Base-by-base conservation (phyloP, 2,329 filamentous ascomycete genomes). In the Blastomyces silverae region DNA sequence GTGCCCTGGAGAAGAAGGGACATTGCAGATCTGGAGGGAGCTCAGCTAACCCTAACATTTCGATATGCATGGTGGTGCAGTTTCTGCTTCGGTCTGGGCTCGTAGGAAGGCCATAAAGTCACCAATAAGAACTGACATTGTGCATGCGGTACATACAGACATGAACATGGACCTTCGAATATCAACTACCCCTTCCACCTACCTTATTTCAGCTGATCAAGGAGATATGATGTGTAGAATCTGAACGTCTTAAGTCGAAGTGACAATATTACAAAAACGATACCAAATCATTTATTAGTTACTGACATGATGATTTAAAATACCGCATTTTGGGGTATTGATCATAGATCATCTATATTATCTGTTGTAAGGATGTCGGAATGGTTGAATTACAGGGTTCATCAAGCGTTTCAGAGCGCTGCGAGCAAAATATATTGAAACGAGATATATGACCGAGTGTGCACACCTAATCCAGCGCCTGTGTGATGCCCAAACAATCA, bases 11-110 rank as follows among this genome's bases (percentile, higher is more conserved):
- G 28, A 17, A 20, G 17, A 25, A 55, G 20, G 5, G 8, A 34
- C 34, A 31, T 17, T 11, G 5, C 22, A 17, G 17, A 7, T 31
- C 46, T n/a, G 46, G 7, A n/a, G 17, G 22, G 52, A 31, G 31
- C 25, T 58, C 34, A 58, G 56, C 56, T 37, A 25, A 31, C 56
- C 31, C 34, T 42, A 42, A 11, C 57, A 44, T 42, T 59, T 20
- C 15, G 37, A 8, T n/a, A 28, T 25, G 25, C 10, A n/a, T 25
- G 37, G 2, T 44, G n/a, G 11, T 44, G 57, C 20, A 11, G 17
- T 3, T 2, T 46, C 20, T 7, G n/a, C 5, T 20, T 25, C 25
- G n/a, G 57, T 31, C 15, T 56, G 28, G 31, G 31, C 53, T 31
- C 2, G 20, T 31, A 22, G 31, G 53, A 22, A 57, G 17, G 7